Evolutionary conservation across 768 basidiomycete species (phyloP).

Genomic region (Russula olivacea): DNA sequence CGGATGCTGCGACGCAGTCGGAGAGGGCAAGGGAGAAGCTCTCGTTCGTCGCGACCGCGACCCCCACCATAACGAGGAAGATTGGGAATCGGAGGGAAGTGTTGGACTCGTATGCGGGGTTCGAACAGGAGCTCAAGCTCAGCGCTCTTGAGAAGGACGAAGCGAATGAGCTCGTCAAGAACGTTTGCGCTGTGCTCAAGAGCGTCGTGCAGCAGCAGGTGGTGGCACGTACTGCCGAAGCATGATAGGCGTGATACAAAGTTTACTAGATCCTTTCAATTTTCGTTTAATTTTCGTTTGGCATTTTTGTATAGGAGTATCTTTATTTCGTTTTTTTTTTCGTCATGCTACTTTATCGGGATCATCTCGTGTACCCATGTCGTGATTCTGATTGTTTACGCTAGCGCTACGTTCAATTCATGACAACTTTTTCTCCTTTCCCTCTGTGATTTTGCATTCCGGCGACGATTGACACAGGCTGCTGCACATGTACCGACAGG

Average conservation of each 20-base stretch:
- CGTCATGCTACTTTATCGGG: not conserved
- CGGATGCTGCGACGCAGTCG: constrained; percentile 12
- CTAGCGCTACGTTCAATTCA: no score
- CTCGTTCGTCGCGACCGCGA: not conserved
- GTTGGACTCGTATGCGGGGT: not conserved
- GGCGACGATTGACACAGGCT: not conserved
- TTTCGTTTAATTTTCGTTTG: not conserved
- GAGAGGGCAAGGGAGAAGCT: constrained; percentile 17
- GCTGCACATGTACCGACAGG: not conserved
- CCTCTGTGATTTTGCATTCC: not conserved
- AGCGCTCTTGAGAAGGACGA: constrained; percentile 9
- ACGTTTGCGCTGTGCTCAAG: constrained; percentile 14
- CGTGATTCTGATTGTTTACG: no score
- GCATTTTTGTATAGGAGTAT: not conserved
- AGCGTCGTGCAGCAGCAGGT: constrained; percentile 8
- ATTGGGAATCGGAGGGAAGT: not conserved
- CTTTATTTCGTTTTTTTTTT: not conserved
- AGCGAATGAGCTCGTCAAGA: constrained; percentile 15
- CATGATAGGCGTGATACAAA: not conserved
- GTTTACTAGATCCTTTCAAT: not conserved
- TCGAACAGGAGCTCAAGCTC: constrained; percentile 10
- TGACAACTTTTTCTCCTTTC: no score
- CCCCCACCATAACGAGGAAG: not conserved
- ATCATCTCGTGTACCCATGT: no score
- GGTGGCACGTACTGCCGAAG: constrained; percentile 2